Evolutionary conservation across 2,329 filamentous ascomycete species (phyloP), one percentile per base, ranked within the genome.

Genomic region (Colletotrichum kahawae): DNA sequence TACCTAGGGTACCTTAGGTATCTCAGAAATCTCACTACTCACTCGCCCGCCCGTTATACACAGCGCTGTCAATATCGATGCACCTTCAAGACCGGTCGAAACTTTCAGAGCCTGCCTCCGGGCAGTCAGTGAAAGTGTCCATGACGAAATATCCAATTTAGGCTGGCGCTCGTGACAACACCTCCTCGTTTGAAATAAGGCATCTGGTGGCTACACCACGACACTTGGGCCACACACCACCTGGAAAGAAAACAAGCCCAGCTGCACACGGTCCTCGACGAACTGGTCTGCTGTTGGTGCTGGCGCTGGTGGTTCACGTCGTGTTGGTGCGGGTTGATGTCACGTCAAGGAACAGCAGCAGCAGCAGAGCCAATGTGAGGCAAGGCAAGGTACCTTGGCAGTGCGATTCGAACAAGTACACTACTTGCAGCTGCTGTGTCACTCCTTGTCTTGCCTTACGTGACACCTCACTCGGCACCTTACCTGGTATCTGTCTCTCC

Each of bases 221-320:
- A 70, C 69, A 51, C 68, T 33, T 56, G 68, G 33, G 29, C 43
- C 69, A 72, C 67, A 72, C 69, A 63, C 56, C 72, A 74, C 24
- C 27, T 34, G 33, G 33, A 27, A 69, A 69, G 31, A 54, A 33
- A 51, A 62, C 24, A 31, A 33, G 56, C 57, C 62, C 62, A 34
- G 36, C 29, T 31, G 64, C 72, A 56, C 72, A 54, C 38, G 62
- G 60, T 60, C 43, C 36, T 38, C 63, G 34, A 60, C 51, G 34
- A 67, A 71, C 36, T 60, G 66, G 34, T 48, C 56, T 24, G 62
- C 16, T 33, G 48, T n/a, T 48, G 43, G 56, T 57, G 34, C n/a
- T 68, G 66, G 66, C n/a, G 34, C 18, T 24, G 64, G 34, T 13
- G 43, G 43, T 51, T 51, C 43, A 51, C 43, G 43, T 51, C 43